phyloP scores from a whole-genome alignment of 1,284 basidiomycete genomes.

The Uromyces viciae-fabae region DNA sequence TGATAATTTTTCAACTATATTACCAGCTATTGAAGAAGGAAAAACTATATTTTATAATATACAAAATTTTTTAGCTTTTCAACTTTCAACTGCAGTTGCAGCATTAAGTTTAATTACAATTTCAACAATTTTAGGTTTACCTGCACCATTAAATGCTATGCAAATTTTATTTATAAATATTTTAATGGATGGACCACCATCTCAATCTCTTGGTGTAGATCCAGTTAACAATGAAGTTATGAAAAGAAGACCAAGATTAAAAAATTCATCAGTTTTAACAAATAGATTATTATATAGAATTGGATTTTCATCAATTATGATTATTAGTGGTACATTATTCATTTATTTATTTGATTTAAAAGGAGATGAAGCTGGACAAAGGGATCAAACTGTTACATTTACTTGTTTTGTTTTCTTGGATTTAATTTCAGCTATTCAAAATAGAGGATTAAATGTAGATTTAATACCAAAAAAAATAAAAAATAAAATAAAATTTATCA shows the following conservation, averaged over 20 bases:
- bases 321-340: slow-evolving; percentile 81
- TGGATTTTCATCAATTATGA: slow-evolving; percentile 81
- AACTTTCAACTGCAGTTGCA: slow-evolving; percentile 91
- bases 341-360: slow-evolving; percentile 73
- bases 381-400: slow-evolving; percentile 97
- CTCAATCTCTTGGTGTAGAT: slow-evolving; percentile 92
- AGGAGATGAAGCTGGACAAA: slow-evolving; percentile 70
- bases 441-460: slow-evolving; percentile 69
- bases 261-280: slow-evolving; percentile 82
- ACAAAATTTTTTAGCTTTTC: slow-evolving; percentile 95
- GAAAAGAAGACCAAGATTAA: slow-evolving; percentile 78
- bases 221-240: slow-evolving; percentile 88
- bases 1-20: slow-evolving; percentile 91
- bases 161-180: slow-evolving; percentile 99
- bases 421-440: slow-evolving; percentile 88
- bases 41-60: slow-evolving; percentile 99
- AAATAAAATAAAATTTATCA: slow-evolving; percentile 47
- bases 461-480: slow-evolving; percentile 47
- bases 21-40: slow-evolving; percentile 92
- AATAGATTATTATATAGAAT: slow-evolving; percentile 71
- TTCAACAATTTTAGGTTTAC: slow-evolving; percentile 79
- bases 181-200: slow-evolving; percentile 97
- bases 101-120: slow-evolving; percentile 90
- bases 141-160: slow-evolving; percentile 94
- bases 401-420: slow-evolving; percentile 95